Evolutionary conservation across 2,329 filamentous ascomycete species (phyloP).

Genomic region (Tolypocladium ovalisporum): DNA sequence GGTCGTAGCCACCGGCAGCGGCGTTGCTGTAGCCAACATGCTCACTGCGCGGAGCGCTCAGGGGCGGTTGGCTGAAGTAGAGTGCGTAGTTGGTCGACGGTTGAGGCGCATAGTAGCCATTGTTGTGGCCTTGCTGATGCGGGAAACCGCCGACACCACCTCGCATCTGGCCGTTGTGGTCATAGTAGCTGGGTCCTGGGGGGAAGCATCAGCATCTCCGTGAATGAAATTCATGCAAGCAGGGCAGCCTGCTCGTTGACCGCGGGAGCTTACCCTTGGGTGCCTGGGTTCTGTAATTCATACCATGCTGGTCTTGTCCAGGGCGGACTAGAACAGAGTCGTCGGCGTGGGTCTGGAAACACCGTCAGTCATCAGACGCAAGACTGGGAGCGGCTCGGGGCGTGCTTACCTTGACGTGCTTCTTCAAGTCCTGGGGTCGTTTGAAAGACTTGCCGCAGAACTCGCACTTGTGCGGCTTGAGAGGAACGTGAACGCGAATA

Average conservation of each 20-base stretch:
- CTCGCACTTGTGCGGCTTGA: slow-evolving; percentile 98
- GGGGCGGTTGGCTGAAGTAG: slow-evolving; percentile 62
- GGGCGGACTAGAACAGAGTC: slow-evolving; percentile 64
- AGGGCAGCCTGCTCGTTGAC: background rate
- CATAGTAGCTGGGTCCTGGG: slow-evolving; percentile 49
- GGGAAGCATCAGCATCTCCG: slow-evolving; percentile 8
- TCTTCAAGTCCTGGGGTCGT: slow-evolving; percentile 96
- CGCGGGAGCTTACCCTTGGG: slow-evolving; percentile 36
- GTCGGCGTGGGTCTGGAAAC: slow-evolving; percentile 69
- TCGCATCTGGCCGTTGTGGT: slow-evolving; percentile 54
- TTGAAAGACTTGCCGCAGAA: slow-evolving; percentile 99
- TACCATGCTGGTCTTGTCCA: slow-evolving; percentile 38
- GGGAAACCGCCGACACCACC: slow-evolving; percentile 42
- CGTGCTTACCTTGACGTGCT: slow-evolving; percentile 75
- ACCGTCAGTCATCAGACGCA: background rate
- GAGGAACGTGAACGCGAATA: slow-evolving; percentile 94
- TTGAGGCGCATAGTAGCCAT: slow-evolving; percentile 48
- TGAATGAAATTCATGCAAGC: too few relatives aligned
- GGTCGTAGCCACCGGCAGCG: slow-evolving; percentile 47
- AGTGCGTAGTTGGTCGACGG: slow-evolving; percentile 54
- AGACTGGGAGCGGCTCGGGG: background rate
- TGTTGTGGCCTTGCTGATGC: slow-evolving; percentile 41
- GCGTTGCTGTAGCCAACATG: slow-evolving; percentile 51
- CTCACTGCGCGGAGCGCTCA: slow-evolving; percentile 40
- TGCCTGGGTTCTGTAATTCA: slow-evolving; percentile 43